Evolutionary conservation across 139 green algal species (phyloP).

Genomic region (Haematococcus lacustris): DNA sequence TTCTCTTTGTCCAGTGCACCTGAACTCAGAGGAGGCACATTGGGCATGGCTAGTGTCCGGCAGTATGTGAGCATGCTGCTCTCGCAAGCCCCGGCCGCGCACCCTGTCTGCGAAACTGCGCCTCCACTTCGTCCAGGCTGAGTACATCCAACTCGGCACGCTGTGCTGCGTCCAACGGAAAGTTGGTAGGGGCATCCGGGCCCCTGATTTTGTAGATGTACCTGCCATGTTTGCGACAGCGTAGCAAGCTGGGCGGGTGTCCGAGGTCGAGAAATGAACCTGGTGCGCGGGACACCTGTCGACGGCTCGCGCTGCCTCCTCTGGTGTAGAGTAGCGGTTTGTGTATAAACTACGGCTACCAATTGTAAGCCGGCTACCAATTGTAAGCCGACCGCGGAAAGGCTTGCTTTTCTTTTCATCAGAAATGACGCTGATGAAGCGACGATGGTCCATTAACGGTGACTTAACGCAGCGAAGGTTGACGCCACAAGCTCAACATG

Average conservation of each 20-base stretch:
- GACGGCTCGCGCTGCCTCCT: conserved; percentile 1
- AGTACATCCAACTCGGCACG: neutral
- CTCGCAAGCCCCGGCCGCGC: neutral
- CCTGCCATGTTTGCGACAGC: neutral
- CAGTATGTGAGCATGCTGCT: too few relatives aligned
- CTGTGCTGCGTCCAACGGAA: neutral
- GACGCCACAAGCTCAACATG: too few relatives aligned
- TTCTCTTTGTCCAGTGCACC: too few relatives aligned
- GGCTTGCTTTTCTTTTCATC: too few relatives aligned
- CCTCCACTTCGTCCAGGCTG: conserved; percentile 2
- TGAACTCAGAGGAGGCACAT: too few relatives aligned
- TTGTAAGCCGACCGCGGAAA: too few relatives aligned
- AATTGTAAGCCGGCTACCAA: too few relatives aligned
- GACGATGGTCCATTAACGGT: too few relatives aligned
- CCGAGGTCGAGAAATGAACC: neutral
- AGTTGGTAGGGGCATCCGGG: conserved; percentile 3
- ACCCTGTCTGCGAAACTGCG: neutral
- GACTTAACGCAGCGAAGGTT: too few relatives aligned
- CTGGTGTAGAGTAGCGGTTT: neutral
- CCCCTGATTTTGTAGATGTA: conserved; percentile 2
- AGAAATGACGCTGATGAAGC: too few relatives aligned
- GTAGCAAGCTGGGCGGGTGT: neutral
- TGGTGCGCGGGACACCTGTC: conserved; percentile 6
- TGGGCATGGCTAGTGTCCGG: too few relatives aligned
- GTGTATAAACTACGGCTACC: neutral